Conservation (phyloP, 2,329 filamentous ascomycete species). For the Didymella lethalis region DNA sequence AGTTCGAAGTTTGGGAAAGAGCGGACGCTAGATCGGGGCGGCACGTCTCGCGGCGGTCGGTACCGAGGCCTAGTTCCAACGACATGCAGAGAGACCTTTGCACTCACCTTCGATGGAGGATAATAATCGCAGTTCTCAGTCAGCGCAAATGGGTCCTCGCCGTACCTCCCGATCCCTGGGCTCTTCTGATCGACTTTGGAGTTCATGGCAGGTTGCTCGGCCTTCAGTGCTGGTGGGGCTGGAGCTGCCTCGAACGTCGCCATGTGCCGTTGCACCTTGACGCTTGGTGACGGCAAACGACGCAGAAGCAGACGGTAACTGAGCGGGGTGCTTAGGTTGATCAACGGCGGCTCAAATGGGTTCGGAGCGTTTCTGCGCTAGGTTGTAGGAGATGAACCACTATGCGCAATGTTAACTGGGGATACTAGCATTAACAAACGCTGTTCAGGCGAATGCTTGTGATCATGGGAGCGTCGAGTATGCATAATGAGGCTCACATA, state of each 20-base stretch:
- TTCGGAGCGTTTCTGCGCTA: not conserved
- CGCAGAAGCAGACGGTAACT: not conserved
- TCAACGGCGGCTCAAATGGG: not conserved
- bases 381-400: not conserved
- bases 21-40: constrained; percentile 23
- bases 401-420: constrained; percentile 10
- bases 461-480: not conserved
- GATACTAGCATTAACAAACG: not conserved
- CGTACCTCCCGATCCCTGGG: not conserved
- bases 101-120: constrained; percentile 16
- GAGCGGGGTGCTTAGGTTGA: not conserved
- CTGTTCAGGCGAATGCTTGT: not conserved
- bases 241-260: constrained; percentile 5
- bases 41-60: constrained; percentile 20
- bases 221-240: constrained; percentile 4
- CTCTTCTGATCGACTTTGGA: not conserved
- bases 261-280: constrained; percentile 14
- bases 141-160: constrained; percentile 11
- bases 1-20: constrained; percentile 16
- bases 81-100: constrained; percentile 19
- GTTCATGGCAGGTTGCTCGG: constrained; percentile 8
- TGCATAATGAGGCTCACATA: constrained; percentile 9
- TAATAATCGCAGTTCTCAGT: constrained; percentile 15
- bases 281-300: constrained; percentile 5
- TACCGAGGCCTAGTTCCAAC: constrained; percentile 27